Evolutionary conservation across 352 stramenopile genomes (phyloP), one percentile per base, ranked within the genome.

Genomic region (Phytophthora ramorum): DNA sequence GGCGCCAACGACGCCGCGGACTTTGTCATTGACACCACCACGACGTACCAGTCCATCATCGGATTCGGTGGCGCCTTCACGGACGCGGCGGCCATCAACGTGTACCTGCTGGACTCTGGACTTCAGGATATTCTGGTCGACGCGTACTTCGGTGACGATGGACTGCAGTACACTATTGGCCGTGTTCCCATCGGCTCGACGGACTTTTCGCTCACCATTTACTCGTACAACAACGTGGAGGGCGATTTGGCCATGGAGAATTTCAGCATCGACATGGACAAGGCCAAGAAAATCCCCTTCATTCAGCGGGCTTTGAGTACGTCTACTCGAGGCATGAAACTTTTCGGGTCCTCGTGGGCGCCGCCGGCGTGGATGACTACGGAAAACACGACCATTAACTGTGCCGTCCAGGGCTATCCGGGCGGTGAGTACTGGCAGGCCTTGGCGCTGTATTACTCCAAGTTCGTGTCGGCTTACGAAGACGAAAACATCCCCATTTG

Each of bases 61-160:
- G 91, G 91, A 12, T 97, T 97, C 60, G 91, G 91, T 9, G 91
- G 90, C 16, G 89, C 91, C 20, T 97, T 97, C 77, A 97, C 91
- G 8, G 91, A 97, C 56, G 66, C 88, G 3, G 78, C 89, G 35
- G 76, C 89, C 19, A 88, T 95, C 58, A 95, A 96, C 54, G 70
- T 96, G 43, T 82, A 89, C 56, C 67, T 81, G 60, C 71, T 97
- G 44, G 61, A 75, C 5, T 49, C 69, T 1, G 69, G 58, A 7
- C 61, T 95, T 5, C 88, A 96, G 50, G 65, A 91, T 19, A 64
- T 83, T 34, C 57, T 96, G 32, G 52, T 96, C 34, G 78, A 96
- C 53, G 78, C 87, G 19, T 96, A 97, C 67, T 97, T 91, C 50
- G 79, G 68, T 26, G 70, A 90, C n/a, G 68, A 63, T 7, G 92